Percentiles rank a stretch among this genome's conserved stretches.
Conservation (phyloP, 2,329 filamentous ascomycete species). For the Diaporthe capsici region DNA sequence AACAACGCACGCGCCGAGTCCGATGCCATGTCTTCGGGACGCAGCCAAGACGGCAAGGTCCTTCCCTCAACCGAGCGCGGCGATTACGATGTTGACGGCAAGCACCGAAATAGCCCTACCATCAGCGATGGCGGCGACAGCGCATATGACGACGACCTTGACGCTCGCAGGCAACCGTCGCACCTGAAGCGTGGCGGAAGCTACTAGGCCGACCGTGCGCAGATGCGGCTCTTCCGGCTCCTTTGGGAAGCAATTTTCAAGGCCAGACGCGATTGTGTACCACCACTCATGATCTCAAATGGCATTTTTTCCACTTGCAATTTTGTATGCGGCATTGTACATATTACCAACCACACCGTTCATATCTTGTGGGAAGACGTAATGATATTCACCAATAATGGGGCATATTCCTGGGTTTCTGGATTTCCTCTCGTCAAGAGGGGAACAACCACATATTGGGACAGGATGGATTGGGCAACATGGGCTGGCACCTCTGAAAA, state of each 20-base stretch:
- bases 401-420: background rate
- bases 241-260: background rate
- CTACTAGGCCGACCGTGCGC: slow-evolving; percentile 24
- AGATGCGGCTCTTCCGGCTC: background rate
- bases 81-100: slow-evolving; percentile 53
- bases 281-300: background rate
- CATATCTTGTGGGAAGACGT: slow-evolving; percentile 23
- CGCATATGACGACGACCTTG: slow-evolving; percentile 61
- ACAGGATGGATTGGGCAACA: slow-evolving; percentile 1
- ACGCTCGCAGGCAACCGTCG: slow-evolving; percentile 49
- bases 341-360: slow-evolving; percentile 32
- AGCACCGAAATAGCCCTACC: slow-evolving; percentile 53
- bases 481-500: slow-evolving; percentile 32
- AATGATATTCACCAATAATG: slow-evolving; percentile 24
- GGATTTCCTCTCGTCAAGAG: background rate
- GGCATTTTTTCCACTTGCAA: background rate
- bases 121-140: slow-evolving; percentile 64
- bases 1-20: slow-evolving; percentile 68
- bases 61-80: slow-evolving; percentile 55
- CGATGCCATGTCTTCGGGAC: slow-evolving; percentile 59
- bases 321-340: slow-evolving; percentile 33
- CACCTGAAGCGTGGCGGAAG: slow-evolving; percentile 61
- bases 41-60: slow-evolving; percentile 54
- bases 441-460: background rate
- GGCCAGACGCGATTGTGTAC: background rate